A percentile compares a stretch with the other conserved stretches of the same genome.
Conservation (phyloP, 2,329 filamentous ascomycete species). For the Biscogniauxia sp. region DNA sequence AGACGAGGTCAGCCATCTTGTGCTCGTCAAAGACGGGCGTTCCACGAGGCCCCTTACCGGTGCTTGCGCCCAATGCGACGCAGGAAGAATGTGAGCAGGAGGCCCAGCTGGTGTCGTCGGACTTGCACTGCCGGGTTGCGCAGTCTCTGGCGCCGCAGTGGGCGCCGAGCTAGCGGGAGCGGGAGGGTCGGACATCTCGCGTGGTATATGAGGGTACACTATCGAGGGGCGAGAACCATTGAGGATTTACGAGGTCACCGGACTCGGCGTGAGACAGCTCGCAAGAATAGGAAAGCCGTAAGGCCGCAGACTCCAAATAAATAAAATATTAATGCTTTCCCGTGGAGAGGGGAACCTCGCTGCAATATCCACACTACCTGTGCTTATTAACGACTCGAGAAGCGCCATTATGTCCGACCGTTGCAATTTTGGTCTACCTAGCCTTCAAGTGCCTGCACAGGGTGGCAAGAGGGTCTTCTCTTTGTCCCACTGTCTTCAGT, state of each 20-base stretch:
- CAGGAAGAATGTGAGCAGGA: conserved; percentile 18
- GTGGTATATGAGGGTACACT: not conserved
- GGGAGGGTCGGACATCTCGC: conserved; percentile 1
- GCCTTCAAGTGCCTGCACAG: not conserved
- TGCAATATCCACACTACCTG: not conserved
- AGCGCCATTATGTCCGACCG: not conserved
- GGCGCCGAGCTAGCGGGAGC: conserved; percentile 5
- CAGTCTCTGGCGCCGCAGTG: conserved; percentile 4
- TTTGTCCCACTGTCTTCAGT: not conserved
- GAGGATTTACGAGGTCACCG: not conserved
- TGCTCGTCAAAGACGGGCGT: not conserved
- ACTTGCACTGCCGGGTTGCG: not conserved
- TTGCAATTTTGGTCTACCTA: not conserved
- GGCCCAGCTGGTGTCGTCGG: not conserved
- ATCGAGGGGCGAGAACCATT: not conserved
- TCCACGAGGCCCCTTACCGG: conserved; percentile 15
- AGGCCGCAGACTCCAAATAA: not conserved
- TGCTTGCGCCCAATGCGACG: conserved; percentile 28
- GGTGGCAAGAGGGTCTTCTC: not conserved
- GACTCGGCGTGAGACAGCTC: no score
- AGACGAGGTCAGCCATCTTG: not conserved
- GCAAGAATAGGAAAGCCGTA: not conserved
- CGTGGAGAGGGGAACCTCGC: not conserved
- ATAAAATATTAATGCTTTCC: not conserved
- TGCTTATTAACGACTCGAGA: not conserved